A percentile compares a stretch with the other conserved stretches of the same genome.
Evolutionary conservation across 352 stramenopile species (phyloP).

Genomic region (Aphanomyces stellatus): DNA sequence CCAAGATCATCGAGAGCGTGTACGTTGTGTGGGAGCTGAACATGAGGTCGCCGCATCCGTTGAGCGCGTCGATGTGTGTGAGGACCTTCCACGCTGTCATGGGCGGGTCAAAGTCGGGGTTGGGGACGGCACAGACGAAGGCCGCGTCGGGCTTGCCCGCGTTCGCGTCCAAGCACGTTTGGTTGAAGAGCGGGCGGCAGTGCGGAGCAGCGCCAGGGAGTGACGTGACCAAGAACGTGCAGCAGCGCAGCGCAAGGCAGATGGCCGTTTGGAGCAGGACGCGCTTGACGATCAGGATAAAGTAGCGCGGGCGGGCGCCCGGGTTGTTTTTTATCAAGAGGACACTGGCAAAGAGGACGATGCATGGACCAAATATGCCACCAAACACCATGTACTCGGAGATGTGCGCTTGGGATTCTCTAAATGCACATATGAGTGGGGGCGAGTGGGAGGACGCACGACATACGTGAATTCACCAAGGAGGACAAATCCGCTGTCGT

Average conservation of each 20-base stretch:
- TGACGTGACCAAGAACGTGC: constrained; percentile 69
- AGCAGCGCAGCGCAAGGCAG: constrained; percentile 52
- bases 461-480: constrained; percentile 54
- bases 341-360: constrained; percentile 55
- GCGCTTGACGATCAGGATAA: constrained; percentile 74
- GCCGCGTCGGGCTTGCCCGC: constrained; percentile 29
- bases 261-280: constrained; percentile 73
- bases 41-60: constrained; percentile 85
- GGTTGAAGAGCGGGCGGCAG: constrained; percentile 59
- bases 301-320: constrained; percentile 54
- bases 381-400: constrained; percentile 78
- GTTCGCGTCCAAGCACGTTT: constrained; percentile 38
- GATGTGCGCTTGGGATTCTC: constrained; percentile 29
- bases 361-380: constrained; percentile 55
- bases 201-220: constrained; percentile 57
- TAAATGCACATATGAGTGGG: background rate
- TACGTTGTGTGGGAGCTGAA: constrained; percentile 90
- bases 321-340: constrained; percentile 38
- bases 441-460: background rate
- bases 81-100: constrained; percentile 36
- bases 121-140: constrained; percentile 45
- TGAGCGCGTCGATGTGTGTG: constrained; percentile 59
- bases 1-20: constrained; percentile 80
- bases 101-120: constrained; percentile 65
- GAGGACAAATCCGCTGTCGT: constrained; percentile 64